Evolutionary conservation across 2,329 filamentous ascomycete genomes (phyloP), one percentile per base, ranked within the genome.

Genomic region (Aspergillus intermedius): DNA sequence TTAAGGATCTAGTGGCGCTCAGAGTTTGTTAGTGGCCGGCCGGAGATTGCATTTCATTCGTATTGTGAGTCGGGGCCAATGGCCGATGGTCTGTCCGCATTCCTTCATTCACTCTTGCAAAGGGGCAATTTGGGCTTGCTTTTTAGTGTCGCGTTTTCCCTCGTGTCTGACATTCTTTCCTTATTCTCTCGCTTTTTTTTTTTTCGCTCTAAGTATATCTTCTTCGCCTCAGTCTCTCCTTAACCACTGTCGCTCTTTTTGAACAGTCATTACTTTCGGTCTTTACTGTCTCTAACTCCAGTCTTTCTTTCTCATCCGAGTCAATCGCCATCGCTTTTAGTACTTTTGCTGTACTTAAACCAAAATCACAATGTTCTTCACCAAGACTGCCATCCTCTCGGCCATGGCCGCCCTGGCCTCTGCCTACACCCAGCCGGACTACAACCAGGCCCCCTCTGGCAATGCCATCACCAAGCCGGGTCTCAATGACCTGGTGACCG

Each of bases 401-500:
- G 62, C 67, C 60, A 60, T 74, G 46, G 62, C 60, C 53, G 68
- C 69, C 56, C 49, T 69, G 44, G 68, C 63, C 44, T 60, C 69
- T 46, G 68, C 69, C 52, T 58, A 63, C 63, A 67, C 62, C 45
- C 19, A 56, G 32, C 67, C 69, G 52, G 60, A 72, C 59, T 66
- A 66, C 66, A 49, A 39, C 47, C 49, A 66, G 51, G 3, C 40
- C 17, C 70, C 70, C 32, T 46, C 48, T 45, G 80, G 79, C 60
- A 84, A 84, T 65, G 68, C 81, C 45, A 78, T 83, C 68, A 57
- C 57, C 53, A 65, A 62, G 19, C 81, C 79, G 28, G 70, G 74
- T 48, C 64, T 79, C 55, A 69, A 73, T 60, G 69, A 77, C 63
- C 63, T 75, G 47, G 78, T 84, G 47, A 74, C 76, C n/a, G 79